A percentile compares a stretch with the other conserved stretches of the same genome.
phyloP scores from a whole-genome alignment of 148 eudicot genomes.

The Chenopodium album region DNA sequence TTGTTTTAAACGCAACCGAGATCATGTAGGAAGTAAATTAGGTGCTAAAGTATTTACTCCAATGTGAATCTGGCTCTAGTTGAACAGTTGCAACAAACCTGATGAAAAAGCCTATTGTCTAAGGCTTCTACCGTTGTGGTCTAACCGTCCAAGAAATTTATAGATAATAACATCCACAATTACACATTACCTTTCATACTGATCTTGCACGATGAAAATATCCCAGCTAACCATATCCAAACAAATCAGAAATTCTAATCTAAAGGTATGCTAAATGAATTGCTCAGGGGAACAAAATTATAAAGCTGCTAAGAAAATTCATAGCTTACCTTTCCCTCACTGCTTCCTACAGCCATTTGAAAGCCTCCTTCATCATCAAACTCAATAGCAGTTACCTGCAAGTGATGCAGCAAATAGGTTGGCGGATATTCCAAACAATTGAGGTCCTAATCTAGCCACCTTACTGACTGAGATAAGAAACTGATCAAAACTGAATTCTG shows the following conservation, averaged over 20 bases:
- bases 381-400: slow-evolving; percentile 86
- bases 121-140: not conserved
- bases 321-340: slow-evolving; percentile 78
- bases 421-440: slow-evolving; percentile 9
- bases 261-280: not conserved
- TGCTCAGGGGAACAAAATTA: not conserved
- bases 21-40: not conserved
- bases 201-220: not conserved
- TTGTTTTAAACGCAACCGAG: not conserved
- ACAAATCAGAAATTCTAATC: not conserved
- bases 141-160: not conserved
- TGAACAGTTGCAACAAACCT: not conserved
- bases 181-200: not conserved
- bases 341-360: slow-evolving; percentile 94
- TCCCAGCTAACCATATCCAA: not conserved
- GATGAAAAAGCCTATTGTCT: not conserved
- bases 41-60: not conserved
- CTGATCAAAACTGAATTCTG: not conserved
- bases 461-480: not conserved
- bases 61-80: not conserved
- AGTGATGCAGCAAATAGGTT: slow-evolving; percentile 21
- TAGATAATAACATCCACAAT: not conserved
- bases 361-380: slow-evolving; percentile 86
- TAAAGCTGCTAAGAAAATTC: not conserved
- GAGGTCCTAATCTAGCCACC: not conserved